Percentiles rank a stretch among this genome's conserved stretches.
These are phyloP conservation scores for Beauveria sp. DNA, from an alignment of 2,329 filamentous ascomycete genomes.

Conservation along the genomic window DNA sequence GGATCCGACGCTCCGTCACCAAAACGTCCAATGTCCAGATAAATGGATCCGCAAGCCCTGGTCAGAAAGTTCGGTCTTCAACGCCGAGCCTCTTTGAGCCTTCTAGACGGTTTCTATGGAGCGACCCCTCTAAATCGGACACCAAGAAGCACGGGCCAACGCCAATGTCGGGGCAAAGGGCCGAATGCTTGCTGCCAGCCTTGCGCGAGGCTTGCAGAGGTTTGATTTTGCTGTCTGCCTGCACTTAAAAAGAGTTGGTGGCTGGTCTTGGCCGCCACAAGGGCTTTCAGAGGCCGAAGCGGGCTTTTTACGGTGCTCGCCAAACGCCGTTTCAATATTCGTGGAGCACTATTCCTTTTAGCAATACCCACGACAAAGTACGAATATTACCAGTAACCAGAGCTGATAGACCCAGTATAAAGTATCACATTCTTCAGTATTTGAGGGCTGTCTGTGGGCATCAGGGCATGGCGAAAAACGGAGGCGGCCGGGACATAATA, in stretches of 20 bases:
- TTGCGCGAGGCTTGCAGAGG: background rate
- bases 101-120: conserved; percentile 5
- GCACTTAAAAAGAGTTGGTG: background rate
- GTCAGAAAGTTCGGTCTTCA: background rate
- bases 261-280: no score
- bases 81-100: background rate
- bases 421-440: no score
- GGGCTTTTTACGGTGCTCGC: no score
- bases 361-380: no score
- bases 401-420: no score
- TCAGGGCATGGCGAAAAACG: no score
- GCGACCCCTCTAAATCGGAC: background rate
- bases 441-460: no score
- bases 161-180: conserved; percentile 4
- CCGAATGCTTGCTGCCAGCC: conserved; percentile 1
- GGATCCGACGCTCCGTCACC: background rate
- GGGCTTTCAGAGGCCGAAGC: no score
- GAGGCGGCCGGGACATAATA: no score
- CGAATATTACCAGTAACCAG: no score
- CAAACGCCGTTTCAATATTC: no score
- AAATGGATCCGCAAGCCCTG: background rate
- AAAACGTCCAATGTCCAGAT: background rate
- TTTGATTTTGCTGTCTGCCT: background rate
- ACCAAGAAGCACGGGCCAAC: background rate
- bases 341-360: no score